Evolutionary conservation across 1,284 basidiomycete genomes (phyloP).

Genomic region (Earliella scabrosa): DNA sequence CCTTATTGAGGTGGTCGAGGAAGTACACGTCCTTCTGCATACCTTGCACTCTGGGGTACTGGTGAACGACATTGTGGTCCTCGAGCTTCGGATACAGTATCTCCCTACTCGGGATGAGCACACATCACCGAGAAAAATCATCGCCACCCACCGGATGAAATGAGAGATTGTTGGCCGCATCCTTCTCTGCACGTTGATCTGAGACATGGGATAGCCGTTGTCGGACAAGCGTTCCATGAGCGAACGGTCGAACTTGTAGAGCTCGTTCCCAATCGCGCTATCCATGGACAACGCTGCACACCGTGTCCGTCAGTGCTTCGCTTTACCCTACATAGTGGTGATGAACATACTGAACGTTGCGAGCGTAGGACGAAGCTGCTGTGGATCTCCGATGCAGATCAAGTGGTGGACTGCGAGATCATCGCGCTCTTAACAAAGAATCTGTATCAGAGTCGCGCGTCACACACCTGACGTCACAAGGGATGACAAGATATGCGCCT

Average conservation of each 20-base stretch:
- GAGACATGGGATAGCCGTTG: conserved; percentile 44
- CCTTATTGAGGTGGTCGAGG: conserved; percentile 56
- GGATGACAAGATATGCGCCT: conserved; percentile 68
- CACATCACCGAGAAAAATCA: too few relatives aligned
- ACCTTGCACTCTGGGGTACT: conserved; percentile 59
- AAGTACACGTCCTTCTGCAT: conserved; percentile 64
- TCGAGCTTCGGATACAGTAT: conserved; percentile 62
- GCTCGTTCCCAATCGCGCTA: conserved; percentile 36
- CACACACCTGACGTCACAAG: conserved; percentile 48
- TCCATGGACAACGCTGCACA: conserved; percentile 45
- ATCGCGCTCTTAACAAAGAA: too few relatives aligned
- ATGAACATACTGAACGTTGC: conserved; percentile 56
- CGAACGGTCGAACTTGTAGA: conserved; percentile 49
- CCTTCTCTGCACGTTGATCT: conserved; percentile 45
- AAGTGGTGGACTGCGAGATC: conserved; percentile 31
- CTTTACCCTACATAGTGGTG: too few relatives aligned
- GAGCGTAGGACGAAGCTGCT: conserved; percentile 69
- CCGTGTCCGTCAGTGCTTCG: too few relatives aligned
- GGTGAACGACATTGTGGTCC: conserved; percentile 54
- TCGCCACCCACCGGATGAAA: conserved; percentile 38
- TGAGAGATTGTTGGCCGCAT: conserved; percentile 50
- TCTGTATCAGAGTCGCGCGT: too few relatives aligned
- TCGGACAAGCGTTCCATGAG: conserved; percentile 51
- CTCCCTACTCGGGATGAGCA: conserved; percentile 50
- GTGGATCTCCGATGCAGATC: conserved; percentile 38